A percentile compares a stretch with the other conserved stretches of the same genome.
phyloP scores from a whole-genome alignment of 441 rosid species.

The Aquilaria agallochum region DNA sequence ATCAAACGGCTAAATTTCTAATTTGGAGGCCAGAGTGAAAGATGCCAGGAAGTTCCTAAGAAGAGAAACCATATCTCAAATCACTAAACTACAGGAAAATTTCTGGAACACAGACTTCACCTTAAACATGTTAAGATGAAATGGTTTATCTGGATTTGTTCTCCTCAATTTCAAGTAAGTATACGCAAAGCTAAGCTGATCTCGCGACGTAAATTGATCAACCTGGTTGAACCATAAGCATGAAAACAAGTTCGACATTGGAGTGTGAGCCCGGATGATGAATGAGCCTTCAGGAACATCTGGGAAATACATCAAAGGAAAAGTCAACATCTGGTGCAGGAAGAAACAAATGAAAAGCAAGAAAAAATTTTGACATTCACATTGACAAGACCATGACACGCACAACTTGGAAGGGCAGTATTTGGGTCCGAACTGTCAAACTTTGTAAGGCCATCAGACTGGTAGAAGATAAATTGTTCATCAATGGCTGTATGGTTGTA shows the following conservation, averaged over 20 bases:
- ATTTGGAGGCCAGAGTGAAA: too few relatives aligned
- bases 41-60: too few relatives aligned
- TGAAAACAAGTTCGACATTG: conserved; percentile 91
- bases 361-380: background rate
- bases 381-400: conserved; percentile 24
- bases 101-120: conserved; percentile 25
- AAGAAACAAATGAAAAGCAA: conserved; percentile 9
- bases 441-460: conserved; percentile 72
- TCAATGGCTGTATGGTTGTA: conserved; percentile 75
- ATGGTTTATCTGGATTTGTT: conserved; percentile 63
- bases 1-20: too few relatives aligned
- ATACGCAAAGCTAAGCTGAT: conserved; percentile 92
- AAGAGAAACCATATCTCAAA: too few relatives aligned
- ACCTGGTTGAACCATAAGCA: conserved; percentile 97
- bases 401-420: conserved; percentile 77
- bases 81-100: background rate
- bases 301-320: conserved; percentile 25
- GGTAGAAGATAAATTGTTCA: conserved; percentile 63
- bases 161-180: conserved; percentile 82
- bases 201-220: conserved; percentile 85
- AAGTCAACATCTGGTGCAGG: conserved; percentile 17
- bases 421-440: conserved; percentile 58
- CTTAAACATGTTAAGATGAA: conserved; percentile 85
- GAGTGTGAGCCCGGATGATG: conserved; percentile 82
- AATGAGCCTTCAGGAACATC: conserved; percentile 98